Evolutionary conservation across 2,329 filamentous ascomycete genomes (phyloP).

Genomic region (Pseudogymnoascus sp.): DNA sequence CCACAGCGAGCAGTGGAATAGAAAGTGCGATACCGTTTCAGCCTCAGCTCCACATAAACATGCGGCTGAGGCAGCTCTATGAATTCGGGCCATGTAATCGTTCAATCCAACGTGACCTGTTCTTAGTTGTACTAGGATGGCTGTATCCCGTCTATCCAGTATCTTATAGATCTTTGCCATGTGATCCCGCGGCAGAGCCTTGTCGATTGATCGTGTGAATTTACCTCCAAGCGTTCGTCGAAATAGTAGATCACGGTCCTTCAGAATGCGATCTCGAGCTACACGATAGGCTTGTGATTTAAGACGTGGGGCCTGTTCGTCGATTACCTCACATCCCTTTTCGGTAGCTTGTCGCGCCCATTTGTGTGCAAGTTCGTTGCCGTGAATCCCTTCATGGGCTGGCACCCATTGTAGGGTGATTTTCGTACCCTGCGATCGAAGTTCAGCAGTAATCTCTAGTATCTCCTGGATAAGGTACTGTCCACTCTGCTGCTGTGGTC

Average conservation of each 20-base stretch:
- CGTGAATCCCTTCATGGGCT: background rate
- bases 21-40: background rate
- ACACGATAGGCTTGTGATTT: background rate
- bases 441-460: constrained; percentile 2
- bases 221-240: background rate
- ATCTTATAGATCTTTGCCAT: background rate
- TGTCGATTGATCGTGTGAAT: background rate
- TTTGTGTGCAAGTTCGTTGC: constrained; percentile 1
- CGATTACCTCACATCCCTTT: constrained; percentile 10
- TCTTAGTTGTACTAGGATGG: background rate
- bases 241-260: background rate
- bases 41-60: background rate
- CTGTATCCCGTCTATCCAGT: background rate
- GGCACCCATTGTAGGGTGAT: constrained; percentile 3
- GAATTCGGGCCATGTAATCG: background rate
- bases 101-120: background rate
- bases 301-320: background rate
- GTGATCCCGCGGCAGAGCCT: constrained; percentile 1
- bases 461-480: background rate
- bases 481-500: background rate
- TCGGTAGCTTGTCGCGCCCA: constrained; percentile 11
- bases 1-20: too few species aligned
- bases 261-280: background rate
- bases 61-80: background rate
- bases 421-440: background rate